Percentiles rank a stretch among this genome's conserved stretches.
These are phyloP conservation scores for Cercospora sp. DNA, from an alignment of 2,329 filamentous ascomycete genomes.

Conservation along the genomic window DNA sequence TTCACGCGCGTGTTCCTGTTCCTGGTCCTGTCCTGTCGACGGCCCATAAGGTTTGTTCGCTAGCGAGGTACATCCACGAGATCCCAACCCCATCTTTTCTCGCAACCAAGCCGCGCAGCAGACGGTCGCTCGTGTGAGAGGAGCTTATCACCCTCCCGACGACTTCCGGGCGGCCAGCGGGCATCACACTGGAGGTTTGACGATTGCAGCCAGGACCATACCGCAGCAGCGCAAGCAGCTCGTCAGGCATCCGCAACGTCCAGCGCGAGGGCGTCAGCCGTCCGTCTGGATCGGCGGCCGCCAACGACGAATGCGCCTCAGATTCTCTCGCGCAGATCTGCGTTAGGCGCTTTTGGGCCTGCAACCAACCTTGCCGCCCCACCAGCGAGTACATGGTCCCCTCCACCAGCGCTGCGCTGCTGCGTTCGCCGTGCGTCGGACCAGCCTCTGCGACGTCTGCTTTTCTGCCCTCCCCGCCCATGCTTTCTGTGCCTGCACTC, in stretches of 20 bases:
- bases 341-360: slow-evolving; percentile 20
- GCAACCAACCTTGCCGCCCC: slow-evolving; percentile 21
- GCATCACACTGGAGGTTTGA: background rate
- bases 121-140: slow-evolving; percentile 1
- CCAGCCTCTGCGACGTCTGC: background rate
- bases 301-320: slow-evolving; percentile 11
- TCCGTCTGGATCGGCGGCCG: background rate
- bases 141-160: slow-evolving; percentile 17
- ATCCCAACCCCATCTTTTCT: slow-evolving; percentile 21
- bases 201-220: background rate
- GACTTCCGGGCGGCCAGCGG: slow-evolving; percentile 12
- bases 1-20: slow-evolving; percentile 24
- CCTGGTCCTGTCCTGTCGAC: slow-evolving; percentile 11
- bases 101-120: slow-evolving; percentile 5
- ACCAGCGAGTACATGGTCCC: slow-evolving; percentile 15
- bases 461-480: slow-evolving; percentile 12
- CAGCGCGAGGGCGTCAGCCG: background rate
- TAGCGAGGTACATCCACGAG: slow-evolving; percentile 23
- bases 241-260: slow-evolving; percentile 8
- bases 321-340: slow-evolving; percentile 19
- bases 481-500: slow-evolving; percentile 22
- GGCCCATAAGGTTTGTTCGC: slow-evolving; percentile 13
- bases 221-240: background rate
- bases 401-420: slow-evolving; percentile 14
- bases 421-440: background rate